Evolutionary conservation across 1,139 yeast species (phyloP), one percentile per base, ranked within the genome.

Genomic region (Yamadazyma taylorii): DNA sequence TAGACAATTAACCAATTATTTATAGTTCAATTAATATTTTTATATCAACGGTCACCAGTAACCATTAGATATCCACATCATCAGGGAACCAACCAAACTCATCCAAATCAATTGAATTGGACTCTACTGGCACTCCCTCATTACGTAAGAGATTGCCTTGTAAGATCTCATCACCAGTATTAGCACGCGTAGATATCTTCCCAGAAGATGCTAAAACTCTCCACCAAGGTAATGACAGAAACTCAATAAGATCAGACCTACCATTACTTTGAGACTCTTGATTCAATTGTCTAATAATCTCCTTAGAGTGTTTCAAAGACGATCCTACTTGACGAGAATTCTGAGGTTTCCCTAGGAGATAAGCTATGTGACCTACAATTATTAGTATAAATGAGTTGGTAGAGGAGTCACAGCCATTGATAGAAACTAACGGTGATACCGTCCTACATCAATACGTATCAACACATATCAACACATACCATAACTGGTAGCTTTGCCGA

Each of bases 311-410:
- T 55, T 85, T 85, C 41, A 85, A 60, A 0, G 89, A 77, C 24
- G 73, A 72, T 0, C 95, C 95, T 1, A 85, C 94, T 46, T 79
- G 89, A 5, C 95, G 64, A 1, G 94, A 71, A 48, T 84, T 80
- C 33, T 68, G 73, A 0, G 95, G 94, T 32, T 72, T 66, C 17
- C 74, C 76, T 1, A 83, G 65, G 12, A 84, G 57, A 41, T 69
- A 73, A 0, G 94, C 94, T 7, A 85, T 76, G 52, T 83, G 89
- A 4, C 87, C 21, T 19, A 19, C 21, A 19, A 8, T 19, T 8
- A 19, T 19, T 19, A 19, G 21, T 19, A 19, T n/a, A n/a, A n/a
- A 19, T 17, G 21, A 24, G 15, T 17, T 14, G 17, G n/a, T n/a
- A n/a, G n/a, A n/a, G n/a, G n/a, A n/a, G n/a, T n/a, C n/a, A n/a